Evolutionary conservation across 805 yeast genomes (phyloP).

Genomic region (Yarrowia keelungensis): DNA sequence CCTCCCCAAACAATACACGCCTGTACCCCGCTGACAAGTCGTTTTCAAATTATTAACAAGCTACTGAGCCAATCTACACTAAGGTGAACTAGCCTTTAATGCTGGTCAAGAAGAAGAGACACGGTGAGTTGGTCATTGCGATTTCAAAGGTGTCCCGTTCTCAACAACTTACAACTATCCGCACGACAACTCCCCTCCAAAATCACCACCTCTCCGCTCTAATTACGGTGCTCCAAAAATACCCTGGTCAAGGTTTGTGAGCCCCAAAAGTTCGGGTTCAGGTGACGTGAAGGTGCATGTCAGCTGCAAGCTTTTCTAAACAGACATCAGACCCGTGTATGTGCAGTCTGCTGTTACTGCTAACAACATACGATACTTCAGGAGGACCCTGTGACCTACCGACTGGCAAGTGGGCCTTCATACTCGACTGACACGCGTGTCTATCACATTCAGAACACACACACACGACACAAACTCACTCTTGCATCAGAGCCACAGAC

Average conservation of each 20-base stretch:
- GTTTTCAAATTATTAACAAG: too few species aligned
- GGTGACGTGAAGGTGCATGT: conserved; percentile 11
- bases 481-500: neutral
- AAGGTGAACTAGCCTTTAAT: too few species aligned
- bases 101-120: too few species aligned
- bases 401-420: neutral
- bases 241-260: neutral
- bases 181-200: too few species aligned
- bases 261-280: conserved; percentile 9
- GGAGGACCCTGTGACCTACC: neutral
- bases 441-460: neutral
- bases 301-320: conserved; percentile 10
- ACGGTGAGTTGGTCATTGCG: too few species aligned
- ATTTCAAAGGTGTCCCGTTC: too few species aligned
- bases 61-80: too few species aligned
- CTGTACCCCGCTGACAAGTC: too few species aligned
- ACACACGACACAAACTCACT: too few species aligned
- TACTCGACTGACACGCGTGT: neutral
- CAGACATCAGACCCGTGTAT: neutral
- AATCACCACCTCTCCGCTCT: too few species aligned
- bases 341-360: neutral
- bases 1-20: too few species aligned
- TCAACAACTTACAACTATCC: too few species aligned
- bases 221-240: neutral
- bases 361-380: conserved; percentile 3